Percentiles rank a stretch among this genome's conserved stretches.
Conservation (phyloP, 495 filamentous ascomycete species). For the Xylaria scruposa region DNA sequence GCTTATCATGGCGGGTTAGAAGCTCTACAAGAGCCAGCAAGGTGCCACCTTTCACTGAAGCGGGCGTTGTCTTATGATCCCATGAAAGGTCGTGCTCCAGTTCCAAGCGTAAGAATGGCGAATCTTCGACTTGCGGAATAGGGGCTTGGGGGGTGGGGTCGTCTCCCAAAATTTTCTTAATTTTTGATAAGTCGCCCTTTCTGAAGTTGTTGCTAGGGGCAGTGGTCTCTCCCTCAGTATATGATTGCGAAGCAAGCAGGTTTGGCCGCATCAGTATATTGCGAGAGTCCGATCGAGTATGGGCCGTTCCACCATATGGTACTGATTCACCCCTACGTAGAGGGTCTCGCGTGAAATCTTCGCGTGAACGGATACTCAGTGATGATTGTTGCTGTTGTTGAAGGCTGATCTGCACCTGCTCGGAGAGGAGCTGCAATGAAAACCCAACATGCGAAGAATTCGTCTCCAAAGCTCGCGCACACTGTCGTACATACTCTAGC, state of each 20-base stretch:
- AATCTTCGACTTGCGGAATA: constrained; percentile 68
- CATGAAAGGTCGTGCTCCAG: constrained; percentile 90
- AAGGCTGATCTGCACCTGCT: constrained; percentile 66
- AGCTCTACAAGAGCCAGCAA: constrained; percentile 92
- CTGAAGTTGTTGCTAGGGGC: constrained; percentile 59
- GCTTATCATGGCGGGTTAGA: constrained; percentile 90
- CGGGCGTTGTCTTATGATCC: constrained; percentile 75
- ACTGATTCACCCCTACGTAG: constrained; percentile 53
- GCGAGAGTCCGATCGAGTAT: constrained; percentile 57
- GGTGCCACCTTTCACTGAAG: constrained; percentile 85
- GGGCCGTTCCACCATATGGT: constrained; percentile 44
- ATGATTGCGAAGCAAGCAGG: constrained; percentile 67
- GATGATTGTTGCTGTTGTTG: constrained; percentile 44
- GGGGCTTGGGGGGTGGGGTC: constrained; percentile 63
- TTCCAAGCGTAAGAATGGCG: constrained; percentile 85
- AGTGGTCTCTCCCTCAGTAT: constrained; percentile 66
- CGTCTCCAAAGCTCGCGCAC: constrained; percentile 80
- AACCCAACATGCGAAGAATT: constrained; percentile 87
- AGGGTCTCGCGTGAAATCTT: constrained; percentile 48
- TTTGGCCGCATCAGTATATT: constrained; percentile 43
- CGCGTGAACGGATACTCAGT: constrained; percentile 44
- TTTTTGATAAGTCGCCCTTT: constrained; percentile 78
- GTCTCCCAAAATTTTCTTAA: constrained; percentile 89
- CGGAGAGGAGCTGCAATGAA: constrained; percentile 83
- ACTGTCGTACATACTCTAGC: constrained; percentile 74